Percentiles rank a stretch among this genome's conserved stretches.
These are phyloP conservation scores for Olyra latifolia DNA, from an alignment of 176 grass and related monocot genomes.

Conservation along the genomic window DNA sequence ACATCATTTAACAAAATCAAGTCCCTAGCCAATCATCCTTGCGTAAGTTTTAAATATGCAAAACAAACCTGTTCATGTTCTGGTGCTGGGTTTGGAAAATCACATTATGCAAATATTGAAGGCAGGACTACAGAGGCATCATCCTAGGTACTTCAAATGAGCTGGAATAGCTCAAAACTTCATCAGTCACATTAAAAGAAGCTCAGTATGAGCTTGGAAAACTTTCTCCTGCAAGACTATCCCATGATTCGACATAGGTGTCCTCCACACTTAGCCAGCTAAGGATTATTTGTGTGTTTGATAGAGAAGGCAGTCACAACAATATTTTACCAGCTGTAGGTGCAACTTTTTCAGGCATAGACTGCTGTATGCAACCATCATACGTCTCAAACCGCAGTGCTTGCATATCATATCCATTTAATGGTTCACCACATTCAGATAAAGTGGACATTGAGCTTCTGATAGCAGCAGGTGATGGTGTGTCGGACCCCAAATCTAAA, in stretches of 20 bases:
- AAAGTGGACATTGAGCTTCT: conserved; percentile 27
- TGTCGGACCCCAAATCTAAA: no score
- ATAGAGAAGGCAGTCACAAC: conserved; percentile 13
- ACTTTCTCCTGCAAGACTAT: conserved; percentile 24
- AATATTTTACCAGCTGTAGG: conserved; percentile 16
- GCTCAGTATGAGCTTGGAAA: conserved; percentile 18
- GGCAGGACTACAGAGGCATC: conserved; percentile 18
- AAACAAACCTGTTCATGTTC: conserved; percentile 38
- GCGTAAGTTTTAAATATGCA: background rate
- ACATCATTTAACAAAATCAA: conserved; percentile 11
- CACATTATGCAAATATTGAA: background rate
- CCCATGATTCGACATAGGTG: conserved; percentile 33
- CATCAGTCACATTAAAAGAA: conserved; percentile 40
- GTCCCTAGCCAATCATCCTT: background rate
- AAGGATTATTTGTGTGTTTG: conserved; percentile 17
- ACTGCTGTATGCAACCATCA: conserved; percentile 36
- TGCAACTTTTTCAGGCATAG: background rate
- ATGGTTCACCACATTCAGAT: conserved; percentile 1
- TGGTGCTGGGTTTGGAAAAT: conserved; percentile 24
- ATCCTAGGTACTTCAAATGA: conserved; percentile 30
- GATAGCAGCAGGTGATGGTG: conserved; percentile 12
- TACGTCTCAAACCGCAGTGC: background rate
- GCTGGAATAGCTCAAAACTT: conserved; percentile 19
- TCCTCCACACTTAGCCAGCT: conserved; percentile 28
- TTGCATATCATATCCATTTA: conserved; percentile 2